Evolutionary conservation across 352 stramenopile species (phyloP).

Genomic region (Pythium phragmitis): DNA sequence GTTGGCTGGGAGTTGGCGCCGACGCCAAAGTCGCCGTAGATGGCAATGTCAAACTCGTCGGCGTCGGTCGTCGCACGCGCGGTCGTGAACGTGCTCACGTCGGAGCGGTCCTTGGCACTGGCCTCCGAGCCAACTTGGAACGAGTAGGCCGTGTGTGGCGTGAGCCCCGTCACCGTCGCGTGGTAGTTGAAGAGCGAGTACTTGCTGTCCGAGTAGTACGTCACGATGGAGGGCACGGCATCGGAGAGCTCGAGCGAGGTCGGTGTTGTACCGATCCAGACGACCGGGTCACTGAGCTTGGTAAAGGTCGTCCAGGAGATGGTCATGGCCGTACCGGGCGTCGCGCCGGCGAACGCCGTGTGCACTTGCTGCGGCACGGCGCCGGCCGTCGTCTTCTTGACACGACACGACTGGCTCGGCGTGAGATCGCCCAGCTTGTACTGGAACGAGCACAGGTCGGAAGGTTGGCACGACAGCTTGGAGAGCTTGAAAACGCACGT

Average conservation of each 20-base stretch:
- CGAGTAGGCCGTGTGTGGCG: slow-evolving; percentile 38
- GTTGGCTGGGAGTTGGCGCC: slow-evolving; percentile 39
- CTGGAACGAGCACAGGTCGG: slow-evolving; percentile 13
- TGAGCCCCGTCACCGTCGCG: slow-evolving; percentile 35
- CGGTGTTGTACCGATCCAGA: slow-evolving; percentile 37
- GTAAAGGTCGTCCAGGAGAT: slow-evolving; percentile 47
- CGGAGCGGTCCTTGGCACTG: background rate
- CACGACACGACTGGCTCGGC: slow-evolving; percentile 26
- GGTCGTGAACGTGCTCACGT: slow-evolving; percentile 43
- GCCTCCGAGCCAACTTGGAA: slow-evolving; percentile 32
- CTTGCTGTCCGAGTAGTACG: slow-evolving; percentile 42
- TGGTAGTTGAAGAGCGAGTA: slow-evolving; percentile 52
- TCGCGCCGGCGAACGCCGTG: slow-evolving; percentile 41
- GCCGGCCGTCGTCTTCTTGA: slow-evolving; percentile 3
- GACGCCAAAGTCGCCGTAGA: slow-evolving; percentile 63
- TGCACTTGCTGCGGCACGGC: slow-evolving; percentile 44
- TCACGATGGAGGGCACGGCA: slow-evolving; percentile 19
- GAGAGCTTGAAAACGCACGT: slow-evolving; percentile 17
- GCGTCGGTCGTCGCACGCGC: slow-evolving; percentile 28
- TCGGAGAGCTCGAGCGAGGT: slow-evolving; percentile 21
- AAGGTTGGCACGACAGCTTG: slow-evolving; percentile 16
- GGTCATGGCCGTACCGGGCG: slow-evolving; percentile 38
- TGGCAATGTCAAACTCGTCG: slow-evolving; percentile 41
- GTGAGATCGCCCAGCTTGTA: slow-evolving; percentile 27
- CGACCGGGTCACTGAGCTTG: slow-evolving; percentile 27